Evolutionary conservation across 202 grass and related monocot species (phyloP).

Genomic region (Elaeis oleifera): DNA sequence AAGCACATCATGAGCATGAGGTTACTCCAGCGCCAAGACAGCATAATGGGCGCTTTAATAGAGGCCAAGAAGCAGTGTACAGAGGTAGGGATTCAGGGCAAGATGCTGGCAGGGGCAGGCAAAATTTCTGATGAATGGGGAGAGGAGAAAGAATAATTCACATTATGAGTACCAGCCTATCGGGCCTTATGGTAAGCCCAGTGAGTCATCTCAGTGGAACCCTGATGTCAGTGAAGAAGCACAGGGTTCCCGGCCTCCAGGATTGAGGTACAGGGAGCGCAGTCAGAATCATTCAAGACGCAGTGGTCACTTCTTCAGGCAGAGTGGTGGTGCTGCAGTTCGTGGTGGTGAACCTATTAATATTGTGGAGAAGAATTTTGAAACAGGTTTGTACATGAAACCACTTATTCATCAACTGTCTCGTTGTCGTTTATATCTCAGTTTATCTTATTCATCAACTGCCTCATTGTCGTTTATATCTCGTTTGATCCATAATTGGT

Average conservation of each 20-base stretch:
- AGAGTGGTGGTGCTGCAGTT: slow-evolving; percentile 19
- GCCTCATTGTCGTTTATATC: neutral
- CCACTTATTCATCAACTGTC: neutral
- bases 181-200: slow-evolving; percentile 30
- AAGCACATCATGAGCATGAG: slow-evolving; percentile 28
- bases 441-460: neutral
- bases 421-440: neutral
- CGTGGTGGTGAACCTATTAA: slow-evolving; percentile 8
- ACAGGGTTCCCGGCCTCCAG: slow-evolving; percentile 14
- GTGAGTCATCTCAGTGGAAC: slow-evolving; percentile 33
- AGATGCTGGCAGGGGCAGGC: slow-evolving; percentile 24
- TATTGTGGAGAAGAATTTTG: slow-evolving; percentile 7
- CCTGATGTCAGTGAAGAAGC: slow-evolving; percentile 16
- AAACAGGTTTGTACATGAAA: neutral
- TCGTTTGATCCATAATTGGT: neutral
- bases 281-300: slow-evolving; percentile 20
- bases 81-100: slow-evolving; percentile 44
- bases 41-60: slow-evolving; percentile 36
- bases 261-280: slow-evolving; percentile 30
- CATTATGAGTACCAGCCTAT: slow-evolving; percentile 64
- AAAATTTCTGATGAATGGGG: slow-evolving; percentile 31
- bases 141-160: slow-evolving; percentile 32
- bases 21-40: slow-evolving; percentile 30
- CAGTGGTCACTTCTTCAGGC: slow-evolving; percentile 34
- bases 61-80: slow-evolving; percentile 32